Evolutionary conservation across 2,329 filamentous ascomycete genomes (phyloP), one percentile per base, ranked within the genome.

Genomic region (Ophiostoma pallidulum): DNA sequence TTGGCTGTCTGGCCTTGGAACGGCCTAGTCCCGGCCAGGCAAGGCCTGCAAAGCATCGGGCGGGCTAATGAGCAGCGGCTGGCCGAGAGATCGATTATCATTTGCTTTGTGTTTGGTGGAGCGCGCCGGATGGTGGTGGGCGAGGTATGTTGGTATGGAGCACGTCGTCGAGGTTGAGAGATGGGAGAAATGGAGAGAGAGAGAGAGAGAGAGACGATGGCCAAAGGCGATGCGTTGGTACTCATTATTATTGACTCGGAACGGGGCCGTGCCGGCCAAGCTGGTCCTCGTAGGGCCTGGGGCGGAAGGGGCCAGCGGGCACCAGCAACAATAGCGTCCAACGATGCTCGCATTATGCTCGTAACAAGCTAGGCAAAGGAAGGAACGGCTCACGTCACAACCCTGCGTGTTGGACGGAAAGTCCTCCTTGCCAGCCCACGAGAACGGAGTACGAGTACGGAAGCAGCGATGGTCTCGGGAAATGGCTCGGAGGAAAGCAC

Each of bases 321-420:
- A 38, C 35, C 42, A 38, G 22, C 18, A 37, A 12, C 35, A 39
- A 46, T 40, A 32, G 28, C 42, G 33, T 20, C 42, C 31, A 19
- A 43, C 20, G 29, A 24, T 33, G 24, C 24, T 28, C 29, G 41
- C n/a, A n/a, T n/a, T n/a, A n/a, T n/a, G n/a, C 42, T 29, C 32
- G 13, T 38, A 22, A 10, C 18, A 14, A 40, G 43, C 43, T 40
- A 48, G 22, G 38, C n/a, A 32, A 32, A 42, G 45, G 46, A 49
- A 51, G 50, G 50, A 46, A 51, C 50, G 50, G 50, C 43, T 46
- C 50, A 49, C 43, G 45, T 37, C 26, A 41, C 45, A 29, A 29
- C 28, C 8, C 41, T 18, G 26, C 10, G 18, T 45, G 26, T 46
- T 46, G 43, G 43, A 18, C 35, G 33, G 32, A 37, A 36, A 22